Evolutionary conservation across 495 filamentous ascomycete genomes (phyloP).

Genomic region (Copromyces sp.): DNA sequence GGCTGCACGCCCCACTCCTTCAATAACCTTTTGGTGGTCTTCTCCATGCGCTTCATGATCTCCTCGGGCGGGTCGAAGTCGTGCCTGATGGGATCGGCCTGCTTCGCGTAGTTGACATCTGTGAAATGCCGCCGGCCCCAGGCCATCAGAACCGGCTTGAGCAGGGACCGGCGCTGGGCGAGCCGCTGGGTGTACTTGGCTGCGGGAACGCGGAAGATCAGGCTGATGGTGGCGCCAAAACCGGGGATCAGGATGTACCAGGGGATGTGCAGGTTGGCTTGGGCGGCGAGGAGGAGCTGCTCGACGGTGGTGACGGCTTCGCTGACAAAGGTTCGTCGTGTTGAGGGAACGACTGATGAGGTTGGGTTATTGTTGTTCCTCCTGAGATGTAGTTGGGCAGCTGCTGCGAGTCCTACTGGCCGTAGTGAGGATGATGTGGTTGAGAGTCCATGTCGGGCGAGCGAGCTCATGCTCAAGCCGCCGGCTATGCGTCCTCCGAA

Average conservation of each 20-base stretch:
- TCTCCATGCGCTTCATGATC: constrained; percentile 6
- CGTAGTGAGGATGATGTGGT: background rate
- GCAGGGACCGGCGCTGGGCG: constrained; percentile 29
- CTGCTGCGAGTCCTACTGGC: background rate
- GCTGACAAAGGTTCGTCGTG: constrained; percentile 23
- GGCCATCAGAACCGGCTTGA: constrained; percentile 42
- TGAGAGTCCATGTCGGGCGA: background rate
- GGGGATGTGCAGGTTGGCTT: constrained; percentile 48
- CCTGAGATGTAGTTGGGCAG: background rate
- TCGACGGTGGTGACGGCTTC: constrained; percentile 42
- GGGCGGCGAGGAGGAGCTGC: constrained; percentile 48
- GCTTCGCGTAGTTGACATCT: constrained; percentile 14
- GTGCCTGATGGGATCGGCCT: background rate
- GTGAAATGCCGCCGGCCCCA: constrained; percentile 31
- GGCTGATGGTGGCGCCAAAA: constrained; percentile 53
- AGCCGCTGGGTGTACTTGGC: constrained; percentile 41
- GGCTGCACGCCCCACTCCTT: constrained; percentile 35
- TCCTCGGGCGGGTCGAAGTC: background rate
- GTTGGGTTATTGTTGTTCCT: background rate
- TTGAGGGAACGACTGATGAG: background rate
- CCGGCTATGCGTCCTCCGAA: background rate
- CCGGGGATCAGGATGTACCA: constrained; percentile 66
- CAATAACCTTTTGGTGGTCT: constrained; percentile 29
- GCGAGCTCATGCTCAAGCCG: background rate
- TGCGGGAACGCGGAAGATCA: constrained; percentile 48